Evolutionary conservation across 176 grass and related monocot species (phyloP).

Genomic region (Luzula sylvatica): DNA sequence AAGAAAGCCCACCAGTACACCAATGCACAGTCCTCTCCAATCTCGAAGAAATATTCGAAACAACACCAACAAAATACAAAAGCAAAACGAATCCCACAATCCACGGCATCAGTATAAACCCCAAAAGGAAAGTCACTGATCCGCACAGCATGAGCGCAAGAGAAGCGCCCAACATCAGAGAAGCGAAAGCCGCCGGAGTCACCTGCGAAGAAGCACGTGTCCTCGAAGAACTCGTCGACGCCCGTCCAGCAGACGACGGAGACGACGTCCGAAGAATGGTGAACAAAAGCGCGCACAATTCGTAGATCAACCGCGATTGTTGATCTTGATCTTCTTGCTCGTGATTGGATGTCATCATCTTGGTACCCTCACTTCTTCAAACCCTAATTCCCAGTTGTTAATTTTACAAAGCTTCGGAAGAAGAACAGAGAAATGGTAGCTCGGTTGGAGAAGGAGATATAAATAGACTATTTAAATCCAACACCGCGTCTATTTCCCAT

Average conservation of each 20-base stretch:
- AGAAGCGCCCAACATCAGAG: slow-evolving; percentile 60
- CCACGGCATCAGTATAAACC: slow-evolving; percentile 81
- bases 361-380: neutral
- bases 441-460: neutral
- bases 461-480: no score
- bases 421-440: neutral
- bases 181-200: slow-evolving; percentile 33
- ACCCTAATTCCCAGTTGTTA: slow-evolving; percentile 8
- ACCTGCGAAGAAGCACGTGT: neutral
- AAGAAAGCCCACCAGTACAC: neutral
- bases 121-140: slow-evolving; percentile 72
- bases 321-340: slow-evolving; percentile 21
- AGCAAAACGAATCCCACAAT: slow-evolving; percentile 54
- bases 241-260: neutral
- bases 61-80: slow-evolving; percentile 52
- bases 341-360: slow-evolving; percentile 14
- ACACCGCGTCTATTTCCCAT: no score
- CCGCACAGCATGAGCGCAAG: slow-evolving; percentile 83
- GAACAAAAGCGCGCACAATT: slow-evolving; percentile 50
- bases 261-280: slow-evolving; percentile 21
- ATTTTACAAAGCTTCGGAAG: slow-evolving; percentile 12
- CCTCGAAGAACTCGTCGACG: neutral
- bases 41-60: slow-evolving; percentile 51
- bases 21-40: slow-evolving; percentile 28
- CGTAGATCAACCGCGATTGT: slow-evolving; percentile 41